Percentiles rank a stretch among this genome's conserved stretches.
phyloP scores from a whole-genome alignment of 768 basidiomycete genomes.

The Filobasidium floriforme region DNA sequence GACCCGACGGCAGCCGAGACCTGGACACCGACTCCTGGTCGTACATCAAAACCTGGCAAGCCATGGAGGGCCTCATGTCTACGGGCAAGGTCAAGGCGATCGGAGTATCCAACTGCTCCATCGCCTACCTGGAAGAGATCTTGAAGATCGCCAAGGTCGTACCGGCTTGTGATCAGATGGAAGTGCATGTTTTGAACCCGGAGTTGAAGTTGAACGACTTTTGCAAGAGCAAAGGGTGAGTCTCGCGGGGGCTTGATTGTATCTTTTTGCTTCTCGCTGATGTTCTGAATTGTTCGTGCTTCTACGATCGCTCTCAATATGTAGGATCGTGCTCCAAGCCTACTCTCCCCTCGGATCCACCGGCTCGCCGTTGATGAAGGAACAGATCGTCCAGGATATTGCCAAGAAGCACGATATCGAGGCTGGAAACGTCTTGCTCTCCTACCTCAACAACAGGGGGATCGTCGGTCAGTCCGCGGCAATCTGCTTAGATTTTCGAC shows the following conservation, averaged over 20 bases:
- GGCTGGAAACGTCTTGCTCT: constrained; percentile 39
- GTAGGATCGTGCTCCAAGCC: constrained; percentile 58
- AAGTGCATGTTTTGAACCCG: constrained; percentile 64
- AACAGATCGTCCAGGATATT: constrained; percentile 31
- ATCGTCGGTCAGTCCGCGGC: constrained; percentile 21
- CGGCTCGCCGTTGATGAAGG: constrained; percentile 36
- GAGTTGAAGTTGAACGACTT: constrained; percentile 56
- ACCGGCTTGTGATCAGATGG: constrained; percentile 63
- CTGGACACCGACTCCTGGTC: constrained; percentile 57
- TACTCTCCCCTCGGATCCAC: constrained; percentile 54
- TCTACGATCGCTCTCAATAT: neutral
- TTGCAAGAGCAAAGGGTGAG: constrained; percentile 50
- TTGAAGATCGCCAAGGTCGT: constrained; percentile 58
- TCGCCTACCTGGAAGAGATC: constrained; percentile 61
- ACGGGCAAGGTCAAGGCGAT: constrained; percentile 45
- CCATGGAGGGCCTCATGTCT: constrained; percentile 60
- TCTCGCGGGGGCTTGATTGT: neutral
- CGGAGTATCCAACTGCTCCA: constrained; percentile 70
- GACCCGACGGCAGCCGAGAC: constrained; percentile 52
- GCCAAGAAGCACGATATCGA: constrained; percentile 37
- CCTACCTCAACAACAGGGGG: constrained; percentile 34
- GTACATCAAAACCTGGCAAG: constrained; percentile 72
- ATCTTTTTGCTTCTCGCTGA: too few species aligned
- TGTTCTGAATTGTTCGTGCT: too few species aligned
- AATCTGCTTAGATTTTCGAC: neutral